A percentile compares a stretch with the other conserved stretches of the same genome.
Evolutionary conservation across 345 rosid genomes (phyloP).

Genomic region (Nasturtium officinale): DNA sequence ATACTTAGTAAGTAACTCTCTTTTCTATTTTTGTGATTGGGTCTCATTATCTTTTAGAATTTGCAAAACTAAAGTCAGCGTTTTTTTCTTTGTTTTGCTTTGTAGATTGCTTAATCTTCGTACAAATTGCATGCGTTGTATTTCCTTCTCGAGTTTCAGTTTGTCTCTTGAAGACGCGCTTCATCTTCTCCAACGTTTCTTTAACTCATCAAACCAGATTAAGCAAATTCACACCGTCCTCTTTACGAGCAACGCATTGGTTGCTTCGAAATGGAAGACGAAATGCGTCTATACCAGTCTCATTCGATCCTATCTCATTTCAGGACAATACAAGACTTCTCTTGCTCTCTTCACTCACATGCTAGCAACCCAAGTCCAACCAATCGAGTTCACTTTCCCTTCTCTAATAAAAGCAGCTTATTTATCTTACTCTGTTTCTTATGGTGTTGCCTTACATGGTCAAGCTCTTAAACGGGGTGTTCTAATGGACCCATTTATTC

Average conservation of each 20-base stretch:
- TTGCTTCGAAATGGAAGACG: conserved; percentile 45
- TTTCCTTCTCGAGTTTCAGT: conserved; percentile 6
- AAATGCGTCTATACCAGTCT: conserved; percentile 62
- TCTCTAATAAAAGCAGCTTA: conserved; percentile 58
- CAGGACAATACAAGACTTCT: conserved; percentile 43
- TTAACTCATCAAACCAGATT: conserved; percentile 47
- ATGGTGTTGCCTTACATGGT: conserved; percentile 53
- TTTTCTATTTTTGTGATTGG: conserved; percentile 8
- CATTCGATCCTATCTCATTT: conserved; percentile 58
- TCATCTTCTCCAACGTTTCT: conserved; percentile 54
- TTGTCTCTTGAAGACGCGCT: conserved; percentile 52
- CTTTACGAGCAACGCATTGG: conserved; percentile 39
- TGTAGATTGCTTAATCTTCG: conserved; percentile 9
- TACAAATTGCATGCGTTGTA: conserved; percentile 26
- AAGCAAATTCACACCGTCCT: conserved; percentile 61
- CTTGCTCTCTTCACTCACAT: conserved; percentile 59
- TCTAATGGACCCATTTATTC: conserved; percentile 53
- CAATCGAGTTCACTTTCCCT: conserved; percentile 70
- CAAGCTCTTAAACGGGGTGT: conserved; percentile 60
- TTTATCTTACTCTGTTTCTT: conserved; percentile 43
- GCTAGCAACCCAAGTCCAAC: conserved; percentile 53
- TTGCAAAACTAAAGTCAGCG: neutral
- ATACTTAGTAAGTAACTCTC: conserved; percentile 12
- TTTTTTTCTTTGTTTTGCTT: neutral
- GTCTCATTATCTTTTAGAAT: neutral